Conservation (phyloP, 2,329 filamentous ascomycete genomes). For the Ilyonectria robusta region DNA sequence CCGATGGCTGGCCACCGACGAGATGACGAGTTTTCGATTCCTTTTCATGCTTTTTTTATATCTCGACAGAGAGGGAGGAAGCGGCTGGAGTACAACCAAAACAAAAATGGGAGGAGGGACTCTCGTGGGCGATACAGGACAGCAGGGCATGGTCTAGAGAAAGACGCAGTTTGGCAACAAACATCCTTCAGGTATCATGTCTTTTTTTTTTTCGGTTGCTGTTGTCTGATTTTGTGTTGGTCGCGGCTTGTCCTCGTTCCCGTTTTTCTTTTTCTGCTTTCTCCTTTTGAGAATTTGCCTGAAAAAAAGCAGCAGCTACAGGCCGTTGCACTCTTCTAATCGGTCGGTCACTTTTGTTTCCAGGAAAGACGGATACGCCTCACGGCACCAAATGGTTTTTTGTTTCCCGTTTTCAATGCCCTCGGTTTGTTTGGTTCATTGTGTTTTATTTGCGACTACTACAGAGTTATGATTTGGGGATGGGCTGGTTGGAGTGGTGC, state of each 20-base stretch:
- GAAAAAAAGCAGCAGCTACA: conserved; percentile 41
- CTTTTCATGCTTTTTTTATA: conserved; percentile 32
- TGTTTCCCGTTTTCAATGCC: conserved; percentile 39
- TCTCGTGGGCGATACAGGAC: conserved; percentile 42
- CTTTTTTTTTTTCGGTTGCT: conserved; percentile 28
- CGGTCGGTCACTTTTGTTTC: conserved; percentile 47
- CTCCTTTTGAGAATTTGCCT: conserved; percentile 28
- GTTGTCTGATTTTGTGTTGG: conserved; percentile 33
- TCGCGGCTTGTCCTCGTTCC: conserved; percentile 27
- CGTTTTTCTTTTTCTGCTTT: conserved; percentile 30
- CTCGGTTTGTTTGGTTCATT: conserved; percentile 36
- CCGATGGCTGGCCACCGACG: conserved; percentile 31
- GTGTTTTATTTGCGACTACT: conserved; percentile 15
- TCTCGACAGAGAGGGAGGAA: conserved; percentile 37
- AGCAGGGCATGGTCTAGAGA: conserved; percentile 43
- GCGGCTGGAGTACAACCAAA: conserved; percentile 36
- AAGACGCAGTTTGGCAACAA: conserved; percentile 53
- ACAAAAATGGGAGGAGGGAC: conserved; percentile 31
- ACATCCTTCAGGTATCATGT: conserved; percentile 40
- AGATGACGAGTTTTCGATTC: conserved; percentile 41
- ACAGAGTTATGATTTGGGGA: conserved; percentile 19
- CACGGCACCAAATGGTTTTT: conserved; percentile 53
- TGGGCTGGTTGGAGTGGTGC: conserved; percentile 12
- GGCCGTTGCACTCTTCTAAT: conserved; percentile 42
- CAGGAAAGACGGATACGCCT: conserved; percentile 57